Base-by-base conservation (phyloP, 2,329 filamentous ascomycete genomes). In the Colletotrichum magnum region DNA sequence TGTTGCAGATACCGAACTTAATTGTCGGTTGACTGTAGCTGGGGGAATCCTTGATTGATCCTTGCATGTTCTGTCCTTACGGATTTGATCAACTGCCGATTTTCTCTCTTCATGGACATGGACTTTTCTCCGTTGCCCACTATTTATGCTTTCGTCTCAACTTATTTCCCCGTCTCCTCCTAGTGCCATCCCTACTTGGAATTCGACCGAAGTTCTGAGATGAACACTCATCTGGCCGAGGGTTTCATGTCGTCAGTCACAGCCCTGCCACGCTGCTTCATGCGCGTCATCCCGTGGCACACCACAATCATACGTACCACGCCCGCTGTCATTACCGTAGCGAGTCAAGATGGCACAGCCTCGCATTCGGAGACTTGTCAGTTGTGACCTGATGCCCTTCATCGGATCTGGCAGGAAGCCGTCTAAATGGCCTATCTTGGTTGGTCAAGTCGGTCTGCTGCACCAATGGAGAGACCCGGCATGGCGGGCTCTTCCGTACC, bases 81-180 rank as follows among this genome's bases (percentile, higher is more conserved):
- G 21, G 6, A 32, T 13, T n/a, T 7, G 26, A 24, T 21, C 6
- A 5, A 50, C 12, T 56, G 18, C 58, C 41, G 45, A 36, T 5
- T 28, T 45, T 39, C 41, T 28, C 36, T 39, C 41, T 10, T 15
- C 28, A 16, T 5, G 32, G 43, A 47, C 41, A 15, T 13, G 43
- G 36, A 16, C 32, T 7, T 24, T n/a, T 13, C 32, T 36, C 7
- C 43, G 4, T 43, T 21, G 24, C 36, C 64, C 58, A 58, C 64
- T 41, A 26, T 52, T 50, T 64, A 64, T 51, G 51, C 18, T 63
- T 56, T 64, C 52, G 59, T 67, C 51, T 41, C 59, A 67, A 57
- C 41, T 48, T 18, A 32, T 18, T 2, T 10, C 15, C 58, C 15
- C 5, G 13, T 47, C 28, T 5, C 48, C 15, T 12, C n/a, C 28